Conservation (phyloP, 345 rosid species). For the Aquilaria sinensis region DNA sequence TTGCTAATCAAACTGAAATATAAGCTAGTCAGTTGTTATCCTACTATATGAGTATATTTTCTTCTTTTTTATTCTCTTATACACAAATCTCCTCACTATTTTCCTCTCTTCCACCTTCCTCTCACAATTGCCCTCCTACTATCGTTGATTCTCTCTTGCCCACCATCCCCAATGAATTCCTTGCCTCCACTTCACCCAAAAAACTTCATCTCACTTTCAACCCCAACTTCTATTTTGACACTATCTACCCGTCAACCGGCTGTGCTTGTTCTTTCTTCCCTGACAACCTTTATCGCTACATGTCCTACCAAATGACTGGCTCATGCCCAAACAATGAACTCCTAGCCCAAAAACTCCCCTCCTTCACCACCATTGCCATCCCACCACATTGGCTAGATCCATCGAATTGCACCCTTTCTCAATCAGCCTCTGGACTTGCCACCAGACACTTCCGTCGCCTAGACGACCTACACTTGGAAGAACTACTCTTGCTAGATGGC, state of each 20-base stretch:
- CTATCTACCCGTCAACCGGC: constrained; percentile 38
- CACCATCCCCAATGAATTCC: constrained; percentile 19
- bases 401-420: constrained; percentile 40
- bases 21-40: too few relatives aligned
- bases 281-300: constrained; percentile 28
- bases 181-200: constrained; percentile 40
- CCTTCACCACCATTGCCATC: constrained; percentile 48
- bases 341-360: constrained; percentile 54
- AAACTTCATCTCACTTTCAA: constrained; percentile 37
- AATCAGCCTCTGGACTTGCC: constrained; percentile 38
- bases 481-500: constrained; percentile 27
- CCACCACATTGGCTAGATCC: constrained; percentile 18
- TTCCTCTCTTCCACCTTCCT: constrained; percentile 33
- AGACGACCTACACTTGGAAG: constrained; percentile 37
- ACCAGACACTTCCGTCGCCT: constrained; percentile 31
- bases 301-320: constrained; percentile 38
- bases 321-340: constrained; percentile 52
- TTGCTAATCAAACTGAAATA: too few relatives aligned
- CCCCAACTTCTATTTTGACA: constrained; percentile 39
- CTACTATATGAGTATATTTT: constrained; percentile 9
- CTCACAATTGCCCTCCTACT: constrained; percentile 7
- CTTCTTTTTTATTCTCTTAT: constrained; percentile 24
- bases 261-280: constrained; percentile 34
- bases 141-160: neutral
- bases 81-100: constrained; percentile 36